Conservation (phyloP, 31 red algal genomes). For the Odonthalia washingtoniensis region DNA sequence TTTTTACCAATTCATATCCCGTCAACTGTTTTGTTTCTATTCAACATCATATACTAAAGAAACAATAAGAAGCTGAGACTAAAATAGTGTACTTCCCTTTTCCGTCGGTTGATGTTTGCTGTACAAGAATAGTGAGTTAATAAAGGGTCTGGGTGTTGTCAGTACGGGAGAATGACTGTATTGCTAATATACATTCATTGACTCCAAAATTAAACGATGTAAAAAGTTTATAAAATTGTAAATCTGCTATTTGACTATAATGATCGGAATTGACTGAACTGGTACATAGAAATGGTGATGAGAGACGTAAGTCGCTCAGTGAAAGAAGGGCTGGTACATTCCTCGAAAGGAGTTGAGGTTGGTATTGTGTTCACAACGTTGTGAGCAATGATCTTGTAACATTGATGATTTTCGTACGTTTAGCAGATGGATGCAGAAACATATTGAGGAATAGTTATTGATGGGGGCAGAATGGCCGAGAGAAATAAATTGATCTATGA, state of each 20-base stretch:
- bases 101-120: no score
- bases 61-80: no score
- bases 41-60: no score
- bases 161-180: constrained; percentile 33
- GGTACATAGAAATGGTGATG: constrained; percentile 44
- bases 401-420: background rate
- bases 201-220: constrained; percentile 61
- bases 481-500: background rate
- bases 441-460: background rate
- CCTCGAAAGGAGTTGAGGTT: no score
- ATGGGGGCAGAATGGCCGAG: background rate
- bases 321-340: background rate
- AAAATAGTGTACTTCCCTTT: no score
- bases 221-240: constrained; percentile 43
- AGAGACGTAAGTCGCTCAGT: background rate
- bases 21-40: no score
- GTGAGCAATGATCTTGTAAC: background rate
- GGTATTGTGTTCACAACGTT: background rate
- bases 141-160: no score
- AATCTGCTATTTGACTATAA: constrained; percentile 17
- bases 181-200: constrained; percentile 49
- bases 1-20: no score
- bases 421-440: background rate
- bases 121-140: no score
- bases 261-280: constrained; percentile 60